These are phyloP conservation scores for Puccinellia tenuiflora DNA, from an alignment of 176 grass and related monocot genomes.

Conservation along the genomic window DNA sequence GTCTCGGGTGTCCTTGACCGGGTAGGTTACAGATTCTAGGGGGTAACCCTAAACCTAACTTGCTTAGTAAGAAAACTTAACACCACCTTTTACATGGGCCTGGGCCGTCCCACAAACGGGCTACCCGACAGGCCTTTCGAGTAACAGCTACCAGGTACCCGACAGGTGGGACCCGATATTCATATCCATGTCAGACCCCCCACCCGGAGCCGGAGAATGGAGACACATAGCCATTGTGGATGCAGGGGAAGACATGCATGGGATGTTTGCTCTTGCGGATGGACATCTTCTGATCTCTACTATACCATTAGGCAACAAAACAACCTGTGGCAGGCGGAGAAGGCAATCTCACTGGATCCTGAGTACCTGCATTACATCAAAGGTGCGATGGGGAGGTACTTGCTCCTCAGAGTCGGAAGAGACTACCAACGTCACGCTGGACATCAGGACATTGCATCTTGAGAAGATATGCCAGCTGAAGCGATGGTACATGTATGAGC, in stretches of 20 bases:
- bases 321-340: constrained; percentile 1
- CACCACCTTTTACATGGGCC: too few species aligned
- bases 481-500: neutral
- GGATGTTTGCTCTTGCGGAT: neutral
- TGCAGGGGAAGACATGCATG: constrained; percentile 19
- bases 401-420: constrained; percentile 8
- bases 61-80: too few species aligned
- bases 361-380: neutral
- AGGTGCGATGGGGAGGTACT: constrained; percentile 8
- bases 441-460: constrained; percentile 13
- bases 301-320: constrained; percentile 6
- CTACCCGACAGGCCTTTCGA: too few species aligned
- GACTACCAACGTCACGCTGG: constrained; percentile 17
- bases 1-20: too few species aligned
- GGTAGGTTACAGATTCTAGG: too few species aligned
- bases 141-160: too few species aligned
- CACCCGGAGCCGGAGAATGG: neutral
- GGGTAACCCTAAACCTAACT: too few species aligned
- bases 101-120: too few species aligned
- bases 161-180: too few species aligned
- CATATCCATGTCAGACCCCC: too few species aligned
- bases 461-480: constrained; percentile 3
- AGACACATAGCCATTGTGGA: constrained; percentile 13
- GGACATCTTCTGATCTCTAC: neutral
- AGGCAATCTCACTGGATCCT: constrained; percentile 13